A percentile compares a stretch with the other conserved stretches of the same genome.
phyloP scores from a whole-genome alignment of 352 stramenopile species.

The Pythium graminicola region DNA sequence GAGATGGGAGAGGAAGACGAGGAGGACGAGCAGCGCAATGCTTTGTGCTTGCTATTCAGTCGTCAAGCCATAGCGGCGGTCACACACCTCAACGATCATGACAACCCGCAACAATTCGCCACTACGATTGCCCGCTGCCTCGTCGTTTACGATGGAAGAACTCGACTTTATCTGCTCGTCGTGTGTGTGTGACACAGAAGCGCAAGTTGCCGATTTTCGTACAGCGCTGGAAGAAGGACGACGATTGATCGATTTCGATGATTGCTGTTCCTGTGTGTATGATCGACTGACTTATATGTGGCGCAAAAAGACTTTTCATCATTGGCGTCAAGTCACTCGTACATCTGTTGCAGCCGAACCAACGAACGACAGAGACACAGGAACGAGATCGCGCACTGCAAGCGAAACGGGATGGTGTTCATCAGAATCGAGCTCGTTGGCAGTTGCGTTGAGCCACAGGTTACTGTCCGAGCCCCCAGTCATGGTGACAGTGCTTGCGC shows the following conservation, averaged over 20 bases:
- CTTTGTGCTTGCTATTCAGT: not conserved
- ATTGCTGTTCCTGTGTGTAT: conserved; percentile 61
- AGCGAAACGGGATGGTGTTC: not conserved
- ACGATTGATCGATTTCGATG: conserved; percentile 28
- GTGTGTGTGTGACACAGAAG: conserved; percentile 49
- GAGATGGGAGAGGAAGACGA: not conserved
- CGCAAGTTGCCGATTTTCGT: conserved; percentile 29
- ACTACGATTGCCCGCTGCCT: conserved; percentile 17
- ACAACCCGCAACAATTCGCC: conserved; percentile 16
- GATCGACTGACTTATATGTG: conserved; percentile 68
- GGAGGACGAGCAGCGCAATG: not conserved
- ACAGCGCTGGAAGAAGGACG: conserved; percentile 24
- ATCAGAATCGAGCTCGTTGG: not conserved
- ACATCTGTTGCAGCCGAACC: conserved; percentile 2
- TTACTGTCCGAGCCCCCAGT: not conserved
- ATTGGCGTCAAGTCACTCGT: conserved; percentile 48
- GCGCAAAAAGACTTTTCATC: conserved; percentile 73
- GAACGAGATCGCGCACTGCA: conserved; percentile 4
- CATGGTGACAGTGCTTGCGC: conserved; percentile 20
- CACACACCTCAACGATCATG: not conserved
- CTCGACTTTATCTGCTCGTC: conserved; percentile 52
- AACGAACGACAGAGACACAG: not conserved
- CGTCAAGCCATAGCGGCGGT: conserved; percentile 16
- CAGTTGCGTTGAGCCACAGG: too few relatives aligned
- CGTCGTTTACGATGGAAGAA: conserved; percentile 48